phyloP scores from a whole-genome alignment of 768 basidiomycete species.

The Rhizopogon vesiculosus region DNA sequence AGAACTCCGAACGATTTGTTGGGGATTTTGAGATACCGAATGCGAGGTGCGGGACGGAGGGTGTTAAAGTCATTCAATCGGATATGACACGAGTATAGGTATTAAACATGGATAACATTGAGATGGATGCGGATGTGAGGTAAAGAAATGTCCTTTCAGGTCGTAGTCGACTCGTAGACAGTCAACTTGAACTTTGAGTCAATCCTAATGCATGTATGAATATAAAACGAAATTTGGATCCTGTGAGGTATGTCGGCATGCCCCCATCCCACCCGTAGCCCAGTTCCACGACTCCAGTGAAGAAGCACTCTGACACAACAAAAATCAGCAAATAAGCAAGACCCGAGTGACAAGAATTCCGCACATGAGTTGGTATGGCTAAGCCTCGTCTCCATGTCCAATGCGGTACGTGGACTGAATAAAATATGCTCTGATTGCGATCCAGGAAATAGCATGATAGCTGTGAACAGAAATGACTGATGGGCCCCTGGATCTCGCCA shows the following conservation, averaged over 20 bases:
- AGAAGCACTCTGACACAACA: not conserved
- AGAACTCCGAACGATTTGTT: slow-evolving; percentile 11
- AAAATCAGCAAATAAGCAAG: not conserved
- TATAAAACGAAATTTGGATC: too few species aligned
- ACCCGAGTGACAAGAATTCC: not conserved
- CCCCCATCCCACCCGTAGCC: too few species aligned
- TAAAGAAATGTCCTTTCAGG: too few species aligned
- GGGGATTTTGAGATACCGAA: slow-evolving; percentile 19
- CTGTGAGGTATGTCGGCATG: too few species aligned
- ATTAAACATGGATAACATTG: too few species aligned
- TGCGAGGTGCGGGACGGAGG: slow-evolving; percentile 23
- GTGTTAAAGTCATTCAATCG: slow-evolving; percentile 17
- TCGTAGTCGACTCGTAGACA: too few species aligned
- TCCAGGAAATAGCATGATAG: not conserved
- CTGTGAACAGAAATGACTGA: not conserved
- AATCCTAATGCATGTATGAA: too few species aligned
- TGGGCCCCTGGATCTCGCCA: not conserved
- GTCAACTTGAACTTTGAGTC: too few species aligned
- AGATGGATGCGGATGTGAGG: too few species aligned
- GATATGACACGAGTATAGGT: too few species aligned
- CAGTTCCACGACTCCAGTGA: too few species aligned
- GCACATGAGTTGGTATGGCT: not conserved
- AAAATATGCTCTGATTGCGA: too few species aligned
- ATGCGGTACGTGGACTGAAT: not conserved
- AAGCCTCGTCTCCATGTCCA: not conserved